Evolutionary conservation across 257 asterid genomes (phyloP).

Genomic region (Haberlea rhodopensis): DNA sequence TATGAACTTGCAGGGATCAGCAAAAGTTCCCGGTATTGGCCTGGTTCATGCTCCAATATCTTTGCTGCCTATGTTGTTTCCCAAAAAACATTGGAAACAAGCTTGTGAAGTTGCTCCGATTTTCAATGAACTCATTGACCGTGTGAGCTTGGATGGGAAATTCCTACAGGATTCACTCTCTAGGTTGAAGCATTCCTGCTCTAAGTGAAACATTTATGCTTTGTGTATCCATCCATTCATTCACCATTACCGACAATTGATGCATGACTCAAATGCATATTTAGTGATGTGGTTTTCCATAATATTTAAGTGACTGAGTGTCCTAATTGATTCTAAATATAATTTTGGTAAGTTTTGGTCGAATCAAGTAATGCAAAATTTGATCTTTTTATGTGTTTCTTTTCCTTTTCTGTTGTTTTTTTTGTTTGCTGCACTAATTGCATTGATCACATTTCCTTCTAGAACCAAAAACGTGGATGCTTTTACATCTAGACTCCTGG

Average conservation of each 20-base stretch:
- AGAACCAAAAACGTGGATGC: slow-evolving; percentile 54
- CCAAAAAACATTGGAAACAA: slow-evolving; percentile 69
- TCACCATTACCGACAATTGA: slow-evolving; percentile 4
- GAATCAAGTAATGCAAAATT: slow-evolving; percentile 6
- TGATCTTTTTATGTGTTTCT: neutral
- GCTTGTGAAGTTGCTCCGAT: slow-evolving; percentile 97
- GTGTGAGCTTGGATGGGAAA: slow-evolving; percentile 79
- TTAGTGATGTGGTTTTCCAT: neutral
- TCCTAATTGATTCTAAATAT: neutral
- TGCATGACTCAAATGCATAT: neutral
- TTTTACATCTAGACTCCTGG: slow-evolving; percentile 60
- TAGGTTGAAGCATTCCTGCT: slow-evolving; percentile 42
- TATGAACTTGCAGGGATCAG: slow-evolving; percentile 62
- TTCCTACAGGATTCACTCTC: slow-evolving; percentile 89
- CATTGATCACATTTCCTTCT: slow-evolving; percentile 19
- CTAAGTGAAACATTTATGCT: neutral
- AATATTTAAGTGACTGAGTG: neutral
- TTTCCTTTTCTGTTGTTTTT: neutral
- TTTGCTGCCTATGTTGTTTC: slow-evolving; percentile 70
- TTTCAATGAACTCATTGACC: slow-evolving; percentile 87
- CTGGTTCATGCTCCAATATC: slow-evolving; percentile 90
- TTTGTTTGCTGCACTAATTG: slow-evolving; percentile 14
- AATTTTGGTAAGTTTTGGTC: neutral
- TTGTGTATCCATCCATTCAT: slow-evolving; percentile 1
- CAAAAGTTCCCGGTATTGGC: slow-evolving; percentile 78